Evolutionary conservation across 2,329 filamentous ascomycete species (phyloP).

Genomic region (Ceratocystis papillata): DNA sequence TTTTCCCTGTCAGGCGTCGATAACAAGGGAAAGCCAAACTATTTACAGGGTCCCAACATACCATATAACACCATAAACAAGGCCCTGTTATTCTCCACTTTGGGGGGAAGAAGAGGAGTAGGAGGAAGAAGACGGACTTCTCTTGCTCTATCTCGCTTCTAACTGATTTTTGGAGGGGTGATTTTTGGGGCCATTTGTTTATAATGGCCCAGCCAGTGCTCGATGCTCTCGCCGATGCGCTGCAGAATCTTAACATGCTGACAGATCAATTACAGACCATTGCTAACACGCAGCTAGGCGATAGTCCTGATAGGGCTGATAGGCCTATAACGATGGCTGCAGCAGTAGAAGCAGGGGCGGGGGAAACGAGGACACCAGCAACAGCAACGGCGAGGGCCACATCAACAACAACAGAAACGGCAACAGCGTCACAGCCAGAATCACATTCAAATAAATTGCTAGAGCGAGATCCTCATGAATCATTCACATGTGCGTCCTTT

Average conservation of each 20-base stretch:
- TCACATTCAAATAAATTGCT: too few relatives aligned
- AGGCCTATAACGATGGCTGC: too few relatives aligned
- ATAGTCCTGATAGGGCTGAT: too few relatives aligned
- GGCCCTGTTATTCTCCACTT: conserved; percentile 3
- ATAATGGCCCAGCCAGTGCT: conserved; percentile 11
- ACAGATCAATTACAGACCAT: conserved; percentile 8
- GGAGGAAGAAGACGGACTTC: too few relatives aligned
- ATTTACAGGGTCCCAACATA: conserved; percentile 2
- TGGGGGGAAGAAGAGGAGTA: neutral
- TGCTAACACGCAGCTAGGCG: neutral
- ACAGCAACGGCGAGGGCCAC: neutral
- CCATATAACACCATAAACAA: conserved; percentile 6
- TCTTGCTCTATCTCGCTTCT: neutral
- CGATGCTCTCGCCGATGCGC: conserved; percentile 1
- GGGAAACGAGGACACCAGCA: too few relatives aligned
- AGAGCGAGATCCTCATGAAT: neutral
- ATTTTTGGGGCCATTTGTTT: too few relatives aligned
- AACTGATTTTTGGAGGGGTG: neutral
- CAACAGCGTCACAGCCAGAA: neutral
- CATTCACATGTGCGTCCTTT: neutral
- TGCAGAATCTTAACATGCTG: conserved; percentile 13
- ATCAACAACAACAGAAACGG: neutral
- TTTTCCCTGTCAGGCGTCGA: neutral
- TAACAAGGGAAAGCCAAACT: neutral
- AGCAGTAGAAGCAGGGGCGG: too few relatives aligned